Percentiles rank a stretch among this genome's conserved stretches.
Evolutionary conservation across 2,329 filamentous ascomycete species (phyloP).

Genomic region (Leptographium lundbergii): DNA sequence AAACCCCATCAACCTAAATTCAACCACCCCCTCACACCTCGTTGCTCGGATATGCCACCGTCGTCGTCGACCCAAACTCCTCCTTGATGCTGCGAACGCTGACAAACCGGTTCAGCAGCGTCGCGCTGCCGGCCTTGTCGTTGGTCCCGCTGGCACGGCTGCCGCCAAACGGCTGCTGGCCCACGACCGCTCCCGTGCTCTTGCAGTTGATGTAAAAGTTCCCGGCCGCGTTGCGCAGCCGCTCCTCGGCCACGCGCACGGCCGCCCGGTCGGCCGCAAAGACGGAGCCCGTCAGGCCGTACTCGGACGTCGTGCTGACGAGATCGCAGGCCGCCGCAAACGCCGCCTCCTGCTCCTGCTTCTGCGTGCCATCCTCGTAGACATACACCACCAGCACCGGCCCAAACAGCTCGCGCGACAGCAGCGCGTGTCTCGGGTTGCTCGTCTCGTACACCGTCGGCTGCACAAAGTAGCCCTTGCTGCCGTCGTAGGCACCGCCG

Average conservation of each 20-base stretch:
- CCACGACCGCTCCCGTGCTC: slow-evolving; percentile 41
- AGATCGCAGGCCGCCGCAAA: slow-evolving; percentile 42
- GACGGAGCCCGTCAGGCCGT: slow-evolving; percentile 39
- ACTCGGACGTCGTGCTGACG: slow-evolving; percentile 62
- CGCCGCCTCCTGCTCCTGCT: slow-evolving; percentile 23
- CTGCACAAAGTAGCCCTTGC: slow-evolving; percentile 30
- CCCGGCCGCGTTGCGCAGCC: slow-evolving; percentile 39
- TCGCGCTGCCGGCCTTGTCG: slow-evolving; percentile 42
- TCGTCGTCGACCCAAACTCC: slow-evolving; percentile 53
- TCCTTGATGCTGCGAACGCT: slow-evolving; percentile 47
- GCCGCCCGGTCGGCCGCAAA: slow-evolving; percentile 35
- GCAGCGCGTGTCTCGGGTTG: slow-evolving; percentile 28
- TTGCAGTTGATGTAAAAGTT: slow-evolving; percentile 49
- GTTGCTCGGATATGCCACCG: slow-evolving; percentile 61
- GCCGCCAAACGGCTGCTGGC: slow-evolving; percentile 44
- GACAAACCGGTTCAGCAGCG: slow-evolving; percentile 36
- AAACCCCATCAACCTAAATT: no score
- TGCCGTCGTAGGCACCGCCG: slow-evolving; percentile 30
- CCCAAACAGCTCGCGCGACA: slow-evolving; percentile 35
- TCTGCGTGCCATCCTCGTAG: slow-evolving; percentile 27
- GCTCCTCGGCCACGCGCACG: slow-evolving; percentile 35
- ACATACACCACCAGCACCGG: slow-evolving; percentile 32
- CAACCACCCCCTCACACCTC: slow-evolving; percentile 33
- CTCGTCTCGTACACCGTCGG: slow-evolving; percentile 32
- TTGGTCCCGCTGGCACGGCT: slow-evolving; percentile 39